These are phyloP conservation scores for Cupressus sempervirens DNA, from an alignment of 75 land plant species.

Conservation along the genomic window DNA sequence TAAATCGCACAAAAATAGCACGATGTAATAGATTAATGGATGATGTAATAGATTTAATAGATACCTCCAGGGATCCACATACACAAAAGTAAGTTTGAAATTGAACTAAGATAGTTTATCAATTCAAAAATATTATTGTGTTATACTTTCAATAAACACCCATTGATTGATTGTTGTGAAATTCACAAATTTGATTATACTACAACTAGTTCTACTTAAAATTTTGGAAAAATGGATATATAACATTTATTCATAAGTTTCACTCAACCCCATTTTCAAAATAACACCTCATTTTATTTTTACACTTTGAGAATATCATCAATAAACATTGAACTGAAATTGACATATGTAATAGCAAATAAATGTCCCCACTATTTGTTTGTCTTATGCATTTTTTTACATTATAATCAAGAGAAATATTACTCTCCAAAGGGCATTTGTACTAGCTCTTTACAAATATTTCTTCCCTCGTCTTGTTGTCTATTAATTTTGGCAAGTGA, in stretches of 20 bases:
- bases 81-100: not conserved
- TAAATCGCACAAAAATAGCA: too few relatives aligned
- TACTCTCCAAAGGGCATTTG: not conserved
- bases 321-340: not conserved
- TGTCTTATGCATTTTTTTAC: not conserved
- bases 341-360: not conserved
- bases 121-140: not conserved
- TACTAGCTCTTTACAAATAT: not conserved
- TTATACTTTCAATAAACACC: not conserved
- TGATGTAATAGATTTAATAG: too few relatives aligned
- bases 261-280: not conserved
- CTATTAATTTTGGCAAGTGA: not conserved
- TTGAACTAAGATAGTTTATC: not conserved
- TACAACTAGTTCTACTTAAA: not conserved
- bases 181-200: not conserved
- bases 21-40: too few relatives aligned
- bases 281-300: not conserved
- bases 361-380: not conserved
- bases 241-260: not conserved
- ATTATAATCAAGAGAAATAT: not conserved
- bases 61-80: not conserved
- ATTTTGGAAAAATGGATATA: not conserved
- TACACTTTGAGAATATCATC: not conserved
- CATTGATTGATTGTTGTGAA: not conserved
- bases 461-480: not conserved